These are phyloP conservation scores for Hansenula lynferdii DNA, from an alignment of 1,139 yeast genomes.

Conservation along the genomic window DNA sequence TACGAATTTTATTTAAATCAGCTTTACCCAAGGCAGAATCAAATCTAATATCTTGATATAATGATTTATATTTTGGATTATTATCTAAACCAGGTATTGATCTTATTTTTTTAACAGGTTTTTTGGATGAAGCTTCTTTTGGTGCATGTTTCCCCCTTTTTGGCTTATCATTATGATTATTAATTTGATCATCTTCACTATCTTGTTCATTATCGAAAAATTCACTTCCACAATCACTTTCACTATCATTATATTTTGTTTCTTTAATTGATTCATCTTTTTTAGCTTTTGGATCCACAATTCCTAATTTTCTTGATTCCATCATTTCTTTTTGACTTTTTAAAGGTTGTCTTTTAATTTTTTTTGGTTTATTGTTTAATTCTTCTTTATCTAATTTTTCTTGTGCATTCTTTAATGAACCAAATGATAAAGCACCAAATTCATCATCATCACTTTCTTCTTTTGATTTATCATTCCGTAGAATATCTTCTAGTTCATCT, in stretches of 20 bases:
- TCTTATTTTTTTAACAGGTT: constrained; percentile 65
- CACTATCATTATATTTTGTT: constrained; percentile 17
- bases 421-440: constrained; percentile 47
- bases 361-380: no score
- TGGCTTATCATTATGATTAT: constrained; percentile 10
- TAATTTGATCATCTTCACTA: no score
- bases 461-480: no score
- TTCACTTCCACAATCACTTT: no score
- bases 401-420: constrained; percentile 56
- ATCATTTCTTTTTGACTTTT: no score
- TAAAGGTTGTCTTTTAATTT: no score
- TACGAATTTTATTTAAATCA: constrained; percentile 58
- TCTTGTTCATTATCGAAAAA: no score
- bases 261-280: constrained; percentile 16
- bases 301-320: no score
- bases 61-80: constrained; percentile 33
- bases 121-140: constrained; percentile 63
- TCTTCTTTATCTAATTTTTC: constrained; percentile 36
- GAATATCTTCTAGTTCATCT: constrained; percentile 1
- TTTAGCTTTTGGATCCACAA: background rate
- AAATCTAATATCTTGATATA: constrained; percentile 79
- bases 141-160: constrained; percentile 74
- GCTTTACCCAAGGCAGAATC: constrained; percentile 88
- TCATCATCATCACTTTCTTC: constrained; percentile 31
- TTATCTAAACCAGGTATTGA: constrained; percentile 71